Evolutionary conservation across 2,329 filamentous ascomycete species (phyloP).

Genomic region (Hymenoscyphus occultus): DNA sequence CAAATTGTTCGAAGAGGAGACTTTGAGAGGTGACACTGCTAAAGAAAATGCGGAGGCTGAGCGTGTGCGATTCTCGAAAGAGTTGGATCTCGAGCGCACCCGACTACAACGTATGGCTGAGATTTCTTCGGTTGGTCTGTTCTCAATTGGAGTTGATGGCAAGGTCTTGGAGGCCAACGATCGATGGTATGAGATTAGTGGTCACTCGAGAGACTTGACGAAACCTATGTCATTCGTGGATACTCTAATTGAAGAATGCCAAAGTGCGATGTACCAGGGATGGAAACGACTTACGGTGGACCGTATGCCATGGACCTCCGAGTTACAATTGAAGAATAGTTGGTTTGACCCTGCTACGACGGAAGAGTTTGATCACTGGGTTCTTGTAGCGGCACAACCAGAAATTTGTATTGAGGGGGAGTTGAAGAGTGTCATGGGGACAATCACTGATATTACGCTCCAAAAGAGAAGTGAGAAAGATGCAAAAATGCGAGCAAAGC

Average conservation of each 20-base stretch:
- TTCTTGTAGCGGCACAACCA: conserved; percentile 70
- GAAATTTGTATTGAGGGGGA: conserved; percentile 61
- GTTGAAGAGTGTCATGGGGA: conserved; percentile 72
- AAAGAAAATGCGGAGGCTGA: conserved; percentile 67
- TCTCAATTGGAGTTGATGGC: conserved; percentile 70
- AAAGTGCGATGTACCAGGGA: conserved; percentile 51
- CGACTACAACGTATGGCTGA: conserved; percentile 65
- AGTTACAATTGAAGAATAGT: conserved; percentile 64
- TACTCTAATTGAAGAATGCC: conserved; percentile 63
- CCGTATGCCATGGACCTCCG: conserved; percentile 62
- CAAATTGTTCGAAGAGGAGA: conserved; percentile 78
- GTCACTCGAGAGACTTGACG: conserved; percentile 57
- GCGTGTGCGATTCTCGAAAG: conserved; percentile 27
- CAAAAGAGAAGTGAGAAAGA: conserved; percentile 84
- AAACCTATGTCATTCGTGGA: conserved; percentile 69
- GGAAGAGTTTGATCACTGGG: conserved; percentile 67
- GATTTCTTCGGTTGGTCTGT: conserved; percentile 78
- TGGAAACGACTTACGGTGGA: conserved; percentile 62
- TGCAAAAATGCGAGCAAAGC: conserved; percentile 71
- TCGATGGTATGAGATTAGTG: conserved; percentile 69
- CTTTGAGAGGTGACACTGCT: conserved; percentile 67
- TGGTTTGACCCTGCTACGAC: conserved; percentile 57
- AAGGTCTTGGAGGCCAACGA: conserved; percentile 77
- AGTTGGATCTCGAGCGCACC: conserved; percentile 28
- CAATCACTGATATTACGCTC: conserved; percentile 77